A percentile compares a stretch with the other conserved stretches of the same genome.
These are phyloP conservation scores for Lasiodiplodia gonubiensis DNA, from an alignment of 2,329 filamentous ascomycete species.

Conservation along the genomic window DNA sequence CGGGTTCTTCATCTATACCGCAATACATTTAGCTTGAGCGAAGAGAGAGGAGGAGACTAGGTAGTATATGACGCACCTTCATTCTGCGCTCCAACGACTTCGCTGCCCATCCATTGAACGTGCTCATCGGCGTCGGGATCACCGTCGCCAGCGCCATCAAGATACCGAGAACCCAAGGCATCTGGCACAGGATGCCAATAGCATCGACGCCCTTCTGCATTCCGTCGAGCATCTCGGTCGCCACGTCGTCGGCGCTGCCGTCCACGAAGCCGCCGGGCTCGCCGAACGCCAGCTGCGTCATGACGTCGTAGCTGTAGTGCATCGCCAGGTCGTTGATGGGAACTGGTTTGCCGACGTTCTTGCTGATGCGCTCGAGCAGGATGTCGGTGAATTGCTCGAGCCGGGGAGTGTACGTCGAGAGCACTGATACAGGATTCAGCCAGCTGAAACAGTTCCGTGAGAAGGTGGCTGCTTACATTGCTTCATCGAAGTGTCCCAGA, in stretches of 20 bases:
- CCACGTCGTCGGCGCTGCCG: not conserved
- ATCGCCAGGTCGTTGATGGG: constrained; percentile 30
- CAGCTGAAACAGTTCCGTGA: not conserved
- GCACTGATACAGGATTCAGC: not conserved
- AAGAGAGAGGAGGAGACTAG: no score
- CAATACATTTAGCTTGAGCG: not conserved
- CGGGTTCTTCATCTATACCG: constrained; percentile 29
- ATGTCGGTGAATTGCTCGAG: constrained; percentile 5
- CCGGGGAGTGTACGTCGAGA: constrained; percentile 11
- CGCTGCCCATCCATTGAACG: constrained; percentile 8
- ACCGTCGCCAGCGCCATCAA: constrained; percentile 6
- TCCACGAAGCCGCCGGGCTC: constrained; percentile 51
- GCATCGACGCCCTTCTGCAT: constrained; percentile 49
- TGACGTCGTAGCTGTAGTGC: constrained; percentile 58
- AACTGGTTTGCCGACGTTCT: not conserved
- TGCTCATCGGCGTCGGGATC: constrained; percentile 14
- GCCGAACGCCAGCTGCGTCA: constrained; percentile 51
- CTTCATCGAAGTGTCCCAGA: constrained; percentile 44
- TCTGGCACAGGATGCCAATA: constrained; percentile 4
- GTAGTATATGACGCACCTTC: no score
- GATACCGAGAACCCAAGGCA: constrained; percentile 13
- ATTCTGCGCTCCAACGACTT: constrained; percentile 8
- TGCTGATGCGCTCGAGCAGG: not conserved
- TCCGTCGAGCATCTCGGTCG: constrained; percentile 48
- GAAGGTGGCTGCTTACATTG: constrained; percentile 28